Evolutionary conservation across 768 basidiomycete species (phyloP), one percentile per base, ranked within the genome.

Genomic region (Tylopilus sp.): DNA sequence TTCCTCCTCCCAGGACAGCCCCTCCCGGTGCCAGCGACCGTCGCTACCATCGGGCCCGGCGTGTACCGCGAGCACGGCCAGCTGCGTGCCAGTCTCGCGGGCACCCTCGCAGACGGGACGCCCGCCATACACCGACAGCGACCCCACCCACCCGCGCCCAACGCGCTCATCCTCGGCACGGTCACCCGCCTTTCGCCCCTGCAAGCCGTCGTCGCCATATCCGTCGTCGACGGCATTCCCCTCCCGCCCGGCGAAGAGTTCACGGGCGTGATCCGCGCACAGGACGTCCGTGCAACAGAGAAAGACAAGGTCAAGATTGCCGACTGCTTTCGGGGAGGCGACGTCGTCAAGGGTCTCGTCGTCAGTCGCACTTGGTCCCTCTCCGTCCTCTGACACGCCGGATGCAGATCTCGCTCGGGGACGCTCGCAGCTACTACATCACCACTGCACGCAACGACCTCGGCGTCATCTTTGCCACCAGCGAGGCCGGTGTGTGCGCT

Each of bases 251-350:
- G 91, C 26, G 92, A 95, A 67, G 93, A 96, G 61, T 96, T 94
- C 61, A 84, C 80, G 0, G 93, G 93, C 6, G 86, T 96, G 21
- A 90, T 97, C 58, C 84, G 94, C 30, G 76, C 79, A 6, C 92
- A 95, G 69, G 94, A 97, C 69, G 85, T 97, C 21, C 75, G 94
- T 49, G 87, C 89, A 13, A 94, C 92, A 2, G 92, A 94, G 64
- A 93, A 90, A 61, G 92, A 94, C 73, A 85, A 83, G 61, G 82
- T 95, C 53, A 92, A 89, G 72, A 89, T 95, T 54, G 84, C 85
- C 29, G 89, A 93, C 61, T 96, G 92, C 63, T 97, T 96, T 69
- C 79, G 93, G 24, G 90, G 91, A 0, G 92, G 94, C 14, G 93
- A 97, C 65, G 89, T 95, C 45, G 87, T 97, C 29, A 82, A 86